Conservation (phyloP, 768 basidiomycete species). For the Suillus fuscotomentosus region DNA sequence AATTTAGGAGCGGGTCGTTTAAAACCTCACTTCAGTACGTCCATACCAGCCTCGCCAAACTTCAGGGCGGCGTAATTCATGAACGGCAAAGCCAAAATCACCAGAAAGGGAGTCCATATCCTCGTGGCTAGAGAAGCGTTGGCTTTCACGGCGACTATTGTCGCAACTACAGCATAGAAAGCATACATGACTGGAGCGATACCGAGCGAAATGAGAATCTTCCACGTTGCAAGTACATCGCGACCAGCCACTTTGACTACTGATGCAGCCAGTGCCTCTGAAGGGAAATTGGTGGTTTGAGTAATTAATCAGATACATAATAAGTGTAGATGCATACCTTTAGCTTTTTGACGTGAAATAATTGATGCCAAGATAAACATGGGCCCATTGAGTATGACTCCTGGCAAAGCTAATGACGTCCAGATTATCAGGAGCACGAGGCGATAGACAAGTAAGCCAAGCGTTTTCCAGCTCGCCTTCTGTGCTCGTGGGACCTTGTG, state of each 20-base stretch:
- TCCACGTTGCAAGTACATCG: conserved; percentile 98
- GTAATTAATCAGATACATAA: conserved; percentile 1
- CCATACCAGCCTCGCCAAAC: conserved; percentile 97
- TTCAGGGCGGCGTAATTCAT: conserved; percentile 93
- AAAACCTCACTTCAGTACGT: conserved; percentile 85
- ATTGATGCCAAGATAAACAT: conserved; percentile 90
- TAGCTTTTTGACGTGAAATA: conserved; percentile 86
- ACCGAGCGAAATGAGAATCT: conserved; percentile 91
- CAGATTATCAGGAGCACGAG: conserved; percentile 74
- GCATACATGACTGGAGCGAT: conserved; percentile 84
- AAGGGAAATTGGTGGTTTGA: background rate
- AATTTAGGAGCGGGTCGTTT: background rate
- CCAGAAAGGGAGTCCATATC: conserved; percentile 75
- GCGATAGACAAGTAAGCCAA: conserved; percentile 83
- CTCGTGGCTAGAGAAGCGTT: conserved; percentile 60
- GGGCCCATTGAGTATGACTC: conserved; percentile 87
- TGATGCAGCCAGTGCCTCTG: conserved; percentile 95
- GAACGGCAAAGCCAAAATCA: conserved; percentile 73
- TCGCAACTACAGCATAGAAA: conserved; percentile 80
- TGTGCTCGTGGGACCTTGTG: conserved; percentile 81
- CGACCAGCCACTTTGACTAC: conserved; percentile 94
- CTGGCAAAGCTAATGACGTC: conserved; percentile 85
- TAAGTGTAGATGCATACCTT: conserved; percentile 47
- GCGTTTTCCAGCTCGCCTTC: conserved; percentile 82
- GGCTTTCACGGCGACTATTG: conserved; percentile 66